These are phyloP conservation scores for Lichtheimia corymbifera DNA, from an alignment of 371 early-diverging fungal genomes.

Conservation along the genomic window DNA sequence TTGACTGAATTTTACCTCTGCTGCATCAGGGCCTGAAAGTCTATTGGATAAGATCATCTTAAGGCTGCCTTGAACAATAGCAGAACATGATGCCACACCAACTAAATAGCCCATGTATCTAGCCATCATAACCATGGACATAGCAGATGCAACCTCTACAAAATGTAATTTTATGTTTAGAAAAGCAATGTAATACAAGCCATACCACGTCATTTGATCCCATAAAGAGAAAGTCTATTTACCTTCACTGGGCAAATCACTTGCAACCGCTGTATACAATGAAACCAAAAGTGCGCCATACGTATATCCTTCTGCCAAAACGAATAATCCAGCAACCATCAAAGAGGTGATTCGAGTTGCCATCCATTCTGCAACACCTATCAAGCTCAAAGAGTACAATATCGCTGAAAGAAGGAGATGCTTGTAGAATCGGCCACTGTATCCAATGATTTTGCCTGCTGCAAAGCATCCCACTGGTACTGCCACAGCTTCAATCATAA, in stretches of 20 bases:
- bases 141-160: conserved; percentile 46
- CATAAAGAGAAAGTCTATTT: neutral
- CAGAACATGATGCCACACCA: conserved; percentile 41
- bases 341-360: too few relatives aligned
- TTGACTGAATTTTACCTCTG: conserved; percentile 21
- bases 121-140: conserved; percentile 52
- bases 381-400: too few relatives aligned
- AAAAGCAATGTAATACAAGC: too few relatives aligned
- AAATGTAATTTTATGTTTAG: neutral
- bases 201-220: conserved; percentile 26
- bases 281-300: conserved; percentile 37
- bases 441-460: neutral
- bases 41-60: conserved; percentile 25
- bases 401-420: conserved; percentile 10
- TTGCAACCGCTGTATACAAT: conserved; percentile 25
- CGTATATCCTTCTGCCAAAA: conserved; percentile 42
- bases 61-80: conserved; percentile 46
- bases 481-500: conserved; percentile 2
- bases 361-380: too few relatives aligned
- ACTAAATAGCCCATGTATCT: conserved; percentile 47
- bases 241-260: conserved; percentile 4
- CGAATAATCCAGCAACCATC: neutral
- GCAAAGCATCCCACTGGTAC: conserved; percentile 3
- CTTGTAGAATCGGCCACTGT: conserved; percentile 9
- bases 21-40: conserved; percentile 46